phyloP scores from a whole-genome alignment of 148 eudicot genomes.

The Polygonum aviculare region DNA sequence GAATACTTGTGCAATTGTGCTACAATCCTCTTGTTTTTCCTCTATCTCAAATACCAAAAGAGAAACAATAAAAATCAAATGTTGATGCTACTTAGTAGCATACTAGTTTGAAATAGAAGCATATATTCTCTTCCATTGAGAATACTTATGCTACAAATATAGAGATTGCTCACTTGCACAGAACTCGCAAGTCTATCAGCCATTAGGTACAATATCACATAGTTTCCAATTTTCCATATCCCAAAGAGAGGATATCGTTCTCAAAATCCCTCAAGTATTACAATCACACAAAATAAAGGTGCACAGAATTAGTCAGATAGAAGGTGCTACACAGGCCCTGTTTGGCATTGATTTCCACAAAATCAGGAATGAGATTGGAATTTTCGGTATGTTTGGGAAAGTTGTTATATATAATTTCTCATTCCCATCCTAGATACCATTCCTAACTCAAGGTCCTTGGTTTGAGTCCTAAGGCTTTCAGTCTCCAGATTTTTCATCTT shows the following conservation, averaged over 20 bases:
- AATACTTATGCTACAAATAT: neutral
- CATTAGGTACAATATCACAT: constrained; percentile 1
- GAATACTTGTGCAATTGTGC: neutral
- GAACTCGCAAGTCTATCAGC: neutral
- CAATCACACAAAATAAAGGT: neutral
- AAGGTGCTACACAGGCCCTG: neutral
- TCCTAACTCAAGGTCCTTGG: constrained; percentile 2
- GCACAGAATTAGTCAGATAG: neutral
- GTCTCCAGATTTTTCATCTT: neutral
- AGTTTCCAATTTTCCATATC: neutral
- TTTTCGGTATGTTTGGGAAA: neutral
- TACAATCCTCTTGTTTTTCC: constrained; percentile 26
- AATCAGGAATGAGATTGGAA: neutral
- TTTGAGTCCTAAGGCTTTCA: neutral
- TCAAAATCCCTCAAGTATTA: neutral
- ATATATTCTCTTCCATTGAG: neutral
- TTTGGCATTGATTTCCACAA: neutral
- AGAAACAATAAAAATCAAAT: neutral
- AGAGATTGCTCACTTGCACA: neutral
- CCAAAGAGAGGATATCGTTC: neutral
- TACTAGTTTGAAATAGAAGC: neutral
- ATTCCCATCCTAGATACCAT: neutral
- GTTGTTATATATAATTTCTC: neutral
- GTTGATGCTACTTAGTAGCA: neutral
- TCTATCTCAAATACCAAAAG: constrained; percentile 55